Evolutionary conservation across 306 rosid species (phyloP).

Genomic region (Notholithocarpus densiflorus): DNA sequence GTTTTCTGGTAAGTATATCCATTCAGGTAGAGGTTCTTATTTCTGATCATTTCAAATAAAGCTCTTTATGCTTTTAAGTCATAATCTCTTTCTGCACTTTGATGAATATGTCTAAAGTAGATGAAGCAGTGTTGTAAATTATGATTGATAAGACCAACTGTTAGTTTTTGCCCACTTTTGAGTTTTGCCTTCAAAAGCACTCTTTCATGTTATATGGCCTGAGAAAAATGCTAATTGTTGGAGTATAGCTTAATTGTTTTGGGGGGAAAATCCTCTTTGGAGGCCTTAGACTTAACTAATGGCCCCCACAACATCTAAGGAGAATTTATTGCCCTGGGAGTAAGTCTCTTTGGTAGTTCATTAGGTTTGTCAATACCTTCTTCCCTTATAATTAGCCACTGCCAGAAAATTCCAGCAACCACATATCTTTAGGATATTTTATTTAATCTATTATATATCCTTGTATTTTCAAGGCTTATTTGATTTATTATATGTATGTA

Average conservation of each 20-base stretch:
- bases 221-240: not conserved
- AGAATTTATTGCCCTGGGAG: not conserved
- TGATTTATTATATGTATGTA: no score
- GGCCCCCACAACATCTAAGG: not conserved
- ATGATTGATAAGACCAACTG: not conserved
- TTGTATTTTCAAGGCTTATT: not conserved
- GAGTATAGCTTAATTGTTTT: not conserved
- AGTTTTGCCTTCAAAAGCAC: not conserved
- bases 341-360: not conserved
- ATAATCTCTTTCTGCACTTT: not conserved
- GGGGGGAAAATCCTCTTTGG: not conserved
- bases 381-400: not conserved
- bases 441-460: not conserved
- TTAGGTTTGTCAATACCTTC: not conserved
- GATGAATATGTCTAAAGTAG: not conserved
- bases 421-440: not conserved
- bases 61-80: not conserved
- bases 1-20: not conserved
- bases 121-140: not conserved
- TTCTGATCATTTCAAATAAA: not conserved
- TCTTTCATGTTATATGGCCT: not conserved
- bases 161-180: not conserved
- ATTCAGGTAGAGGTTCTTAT: not conserved
- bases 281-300: not conserved
- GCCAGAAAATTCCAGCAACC: not conserved